Evolutionary conservation across 1,284 basidiomycete species (phyloP).

Genomic region (Sanghuangporus sanghuang): DNA sequence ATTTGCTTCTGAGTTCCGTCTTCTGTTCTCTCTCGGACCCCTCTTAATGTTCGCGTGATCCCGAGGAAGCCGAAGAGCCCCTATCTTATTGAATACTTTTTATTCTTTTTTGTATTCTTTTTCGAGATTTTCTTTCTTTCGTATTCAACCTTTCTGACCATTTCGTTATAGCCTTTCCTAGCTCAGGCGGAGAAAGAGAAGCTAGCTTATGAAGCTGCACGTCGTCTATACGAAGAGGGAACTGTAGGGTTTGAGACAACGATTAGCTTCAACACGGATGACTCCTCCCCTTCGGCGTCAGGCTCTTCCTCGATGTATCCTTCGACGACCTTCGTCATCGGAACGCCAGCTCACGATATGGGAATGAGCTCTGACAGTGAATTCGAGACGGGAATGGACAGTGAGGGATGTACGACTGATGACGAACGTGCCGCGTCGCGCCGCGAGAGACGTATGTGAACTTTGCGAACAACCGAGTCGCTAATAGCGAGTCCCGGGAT

Average conservation of each 20-base stretch:
- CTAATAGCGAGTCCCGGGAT: background rate
- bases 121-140: conserved; percentile 1
- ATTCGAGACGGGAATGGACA: conserved; percentile 47
- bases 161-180: conserved; percentile 67
- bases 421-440: conserved; percentile 27
- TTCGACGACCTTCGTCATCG: conserved; percentile 3
- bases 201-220: conserved; percentile 81
- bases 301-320: conserved; percentile 29
- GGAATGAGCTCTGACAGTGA: conserved; percentile 51
- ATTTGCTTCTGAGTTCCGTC: background rate
- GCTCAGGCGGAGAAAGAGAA: conserved; percentile 90
- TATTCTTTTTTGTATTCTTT: conserved; percentile 16
- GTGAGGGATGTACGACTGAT: conserved; percentile 46
- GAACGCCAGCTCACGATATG: background rate
- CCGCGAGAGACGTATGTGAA: conserved; percentile 12
- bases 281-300: conserved; percentile 24
- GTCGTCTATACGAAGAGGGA: conserved; percentile 80
- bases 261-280: conserved; percentile 62
- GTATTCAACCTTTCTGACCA: background rate
- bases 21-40: background rate
- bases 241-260: conserved; percentile 61
- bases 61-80: conserved; percentile 2
- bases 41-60: background rate
- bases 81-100: conserved; percentile 6
- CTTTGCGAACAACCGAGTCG: background rate